These are phyloP conservation scores for Sclerotinia glacialis DNA, from an alignment of 2,329 filamentous ascomycete genomes.

Conservation along the genomic window DNA sequence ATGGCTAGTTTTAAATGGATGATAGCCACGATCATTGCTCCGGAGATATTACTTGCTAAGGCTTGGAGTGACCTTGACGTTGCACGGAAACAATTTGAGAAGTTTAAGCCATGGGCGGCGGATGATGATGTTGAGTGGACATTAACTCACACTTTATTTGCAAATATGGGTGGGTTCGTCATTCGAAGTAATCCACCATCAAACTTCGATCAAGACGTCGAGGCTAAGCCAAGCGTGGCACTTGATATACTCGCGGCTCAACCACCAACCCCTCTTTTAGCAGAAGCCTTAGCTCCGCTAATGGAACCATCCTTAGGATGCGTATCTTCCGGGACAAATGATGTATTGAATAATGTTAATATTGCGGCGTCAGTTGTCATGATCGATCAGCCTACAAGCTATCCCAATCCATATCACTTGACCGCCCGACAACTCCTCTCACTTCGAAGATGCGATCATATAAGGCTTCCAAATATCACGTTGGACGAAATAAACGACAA, in stretches of 20 bases:
- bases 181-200: constrained; percentile 11
- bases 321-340: background rate
- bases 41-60: constrained; percentile 24
- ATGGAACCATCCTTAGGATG: background rate
- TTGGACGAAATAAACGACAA: constrained; percentile 49
- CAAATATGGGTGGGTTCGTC: constrained; percentile 29
- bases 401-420: constrained; percentile 14
- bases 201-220: background rate
- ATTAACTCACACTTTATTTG: constrained; percentile 26
- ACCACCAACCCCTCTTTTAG: background rate
- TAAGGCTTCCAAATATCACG: constrained; percentile 40
- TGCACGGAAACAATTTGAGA: constrained; percentile 9
- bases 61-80: constrained; percentile 14
- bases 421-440: constrained; percentile 10
- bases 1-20: constrained; percentile 24
- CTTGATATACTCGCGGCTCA: background rate
- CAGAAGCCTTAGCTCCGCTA: background rate
- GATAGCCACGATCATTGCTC: constrained; percentile 22
- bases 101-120: constrained; percentile 15
- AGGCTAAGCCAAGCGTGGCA: background rate
- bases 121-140: constrained; percentile 25
- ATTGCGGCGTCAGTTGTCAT: background rate
- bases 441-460: constrained; percentile 13
- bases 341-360: background rate
- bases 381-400: background rate